Evolutionary conservation across 179 eudicot species (phyloP), one percentile per base, ranked within the genome.

Genomic region (Beta macrorhiza): DNA sequence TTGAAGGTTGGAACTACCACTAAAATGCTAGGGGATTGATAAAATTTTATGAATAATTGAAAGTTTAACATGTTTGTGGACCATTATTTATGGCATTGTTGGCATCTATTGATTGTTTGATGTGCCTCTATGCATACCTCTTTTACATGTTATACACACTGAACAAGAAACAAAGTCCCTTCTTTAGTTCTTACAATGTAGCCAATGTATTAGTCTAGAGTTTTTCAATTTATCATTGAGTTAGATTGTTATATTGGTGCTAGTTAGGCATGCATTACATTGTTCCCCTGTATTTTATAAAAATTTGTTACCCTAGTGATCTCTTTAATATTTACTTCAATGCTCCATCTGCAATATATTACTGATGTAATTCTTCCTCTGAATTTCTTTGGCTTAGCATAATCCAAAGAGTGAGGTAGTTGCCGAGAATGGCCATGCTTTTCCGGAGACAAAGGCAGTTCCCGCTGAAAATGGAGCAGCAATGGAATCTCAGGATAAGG

Each of bases 401-500:
- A 87, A 81, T 80, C 52, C 88, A 53, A 90, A 88, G 82, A 84
- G 69, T 68, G 93, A 89, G 85, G 81, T 86, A 14, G 86, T 87
- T 61, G 74, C 69, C 45, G 92, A 88, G 74, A 97, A 93, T 88
- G 95, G 93, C 75, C 83, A 83, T 67, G 70, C 81, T 80, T 82
- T 82, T 81, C 88, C 91, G 13, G 95, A 92, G 89, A 88, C 87
- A n/a, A 92, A 92, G 84, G 88, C 84, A 57, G 83, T 94, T 83
- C 82, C 91, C 72, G 78, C 89, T 73, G 97, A 89, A 85, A 92
- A 91, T 79, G 93, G 92, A 63, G 89, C 55, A 80, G 29, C 79
- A 72, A 84, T 83, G 62, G 96, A 92, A 85, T 83, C 93, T 79
- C 92, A 91, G 87, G 97, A 96, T 85, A 92, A 91, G 87, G 99